A percentile compares a stretch with the other conserved stretches of the same genome.
These are phyloP conservation scores for Daedaleopsis nitida DNA, from an alignment of 768 basidiomycete genomes.

Conservation along the genomic window DNA sequence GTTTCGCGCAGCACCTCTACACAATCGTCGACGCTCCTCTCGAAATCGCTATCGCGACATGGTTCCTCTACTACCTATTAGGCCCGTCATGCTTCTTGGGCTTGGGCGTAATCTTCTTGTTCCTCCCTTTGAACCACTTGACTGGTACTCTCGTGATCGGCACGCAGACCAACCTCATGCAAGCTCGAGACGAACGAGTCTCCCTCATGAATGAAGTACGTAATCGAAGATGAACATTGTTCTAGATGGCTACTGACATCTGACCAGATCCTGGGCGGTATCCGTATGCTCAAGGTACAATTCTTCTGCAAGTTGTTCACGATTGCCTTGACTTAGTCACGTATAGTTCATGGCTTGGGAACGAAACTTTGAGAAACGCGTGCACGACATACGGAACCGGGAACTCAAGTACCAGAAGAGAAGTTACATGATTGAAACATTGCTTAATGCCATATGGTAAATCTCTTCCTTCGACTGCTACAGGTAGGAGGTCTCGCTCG, in stretches of 20 bases:
- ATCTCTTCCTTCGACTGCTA: neutral
- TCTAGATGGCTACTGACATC: neutral
- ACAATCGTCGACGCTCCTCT: slow-evolving; percentile 76
- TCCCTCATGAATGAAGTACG: slow-evolving; percentile 84
- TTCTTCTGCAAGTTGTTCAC: too few species aligned
- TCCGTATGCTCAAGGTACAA: slow-evolving; percentile 77
- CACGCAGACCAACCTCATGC: slow-evolving; percentile 88
- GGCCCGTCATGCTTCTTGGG: slow-evolving; percentile 79
- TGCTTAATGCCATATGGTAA: slow-evolving; percentile 59
- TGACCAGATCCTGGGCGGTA: slow-evolving; percentile 73
- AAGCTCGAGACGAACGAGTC: slow-evolving; percentile 87
- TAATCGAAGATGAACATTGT: neutral
- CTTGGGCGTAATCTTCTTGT: slow-evolving; percentile 67
- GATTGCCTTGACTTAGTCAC: too few species aligned
- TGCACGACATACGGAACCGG: slow-evolving; percentile 71
- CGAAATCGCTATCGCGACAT: slow-evolving; percentile 71
- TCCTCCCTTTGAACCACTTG: slow-evolving; percentile 77
- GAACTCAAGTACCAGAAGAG: slow-evolving; percentile 84
- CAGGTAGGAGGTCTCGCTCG: too few species aligned
- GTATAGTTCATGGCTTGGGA: slow-evolving; percentile 90
- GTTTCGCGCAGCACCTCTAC: slow-evolving; percentile 80
- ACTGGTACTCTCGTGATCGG: slow-evolving; percentile 78
- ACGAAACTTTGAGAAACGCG: slow-evolving; percentile 79
- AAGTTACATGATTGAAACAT: slow-evolving; percentile 81
- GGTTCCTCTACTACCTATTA: slow-evolving; percentile 77